Evolutionary conservation across 2,329 filamentous ascomycete species (phyloP).

Genomic region (Coniochaeta sp.): DNA sequence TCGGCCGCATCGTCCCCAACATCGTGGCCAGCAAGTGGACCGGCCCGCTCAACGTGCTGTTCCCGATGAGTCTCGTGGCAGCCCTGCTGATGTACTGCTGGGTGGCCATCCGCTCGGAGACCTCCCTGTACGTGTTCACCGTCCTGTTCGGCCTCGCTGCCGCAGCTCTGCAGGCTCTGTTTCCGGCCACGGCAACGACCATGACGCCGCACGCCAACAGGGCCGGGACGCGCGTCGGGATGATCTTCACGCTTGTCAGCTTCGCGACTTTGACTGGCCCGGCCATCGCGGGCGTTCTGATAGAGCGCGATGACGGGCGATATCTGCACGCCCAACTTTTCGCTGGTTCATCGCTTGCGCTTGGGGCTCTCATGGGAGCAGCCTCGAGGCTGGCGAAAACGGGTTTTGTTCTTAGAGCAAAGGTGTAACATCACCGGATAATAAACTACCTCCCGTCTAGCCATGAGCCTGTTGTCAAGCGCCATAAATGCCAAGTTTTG

Average conservation of each 20-base stretch:
- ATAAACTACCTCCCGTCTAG: too few relatives aligned
- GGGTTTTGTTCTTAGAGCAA: neutral
- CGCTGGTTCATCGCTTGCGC: neutral
- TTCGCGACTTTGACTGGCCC: slow-evolving; percentile 20
- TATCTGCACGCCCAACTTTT: neutral
- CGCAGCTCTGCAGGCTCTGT: slow-evolving; percentile 41
- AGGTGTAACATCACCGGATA: neutral
- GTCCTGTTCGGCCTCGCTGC: slow-evolving; percentile 42
- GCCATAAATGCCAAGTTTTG: too few relatives aligned
- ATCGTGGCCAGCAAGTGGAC: neutral
- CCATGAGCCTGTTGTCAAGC: too few relatives aligned
- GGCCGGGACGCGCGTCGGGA: slow-evolving; percentile 25
- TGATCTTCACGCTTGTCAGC: slow-evolving; percentile 25
- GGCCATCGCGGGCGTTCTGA: slow-evolving; percentile 10
- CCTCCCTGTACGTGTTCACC: neutral
- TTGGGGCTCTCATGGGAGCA: neutral
- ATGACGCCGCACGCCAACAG: slow-evolving; percentile 23
- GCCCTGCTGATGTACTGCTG: neutral
- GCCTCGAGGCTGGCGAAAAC: neutral
- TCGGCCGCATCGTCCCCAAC: slow-evolving; percentile 20
- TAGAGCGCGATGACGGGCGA: neutral
- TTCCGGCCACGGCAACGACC: slow-evolving; percentile 40
- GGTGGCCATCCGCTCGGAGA: neutral
- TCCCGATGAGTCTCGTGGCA: neutral
- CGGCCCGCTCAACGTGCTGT: neutral